Evolutionary conservation across 768 basidiomycete genomes (phyloP).

Genomic region (Lentinula boryana): DNA sequence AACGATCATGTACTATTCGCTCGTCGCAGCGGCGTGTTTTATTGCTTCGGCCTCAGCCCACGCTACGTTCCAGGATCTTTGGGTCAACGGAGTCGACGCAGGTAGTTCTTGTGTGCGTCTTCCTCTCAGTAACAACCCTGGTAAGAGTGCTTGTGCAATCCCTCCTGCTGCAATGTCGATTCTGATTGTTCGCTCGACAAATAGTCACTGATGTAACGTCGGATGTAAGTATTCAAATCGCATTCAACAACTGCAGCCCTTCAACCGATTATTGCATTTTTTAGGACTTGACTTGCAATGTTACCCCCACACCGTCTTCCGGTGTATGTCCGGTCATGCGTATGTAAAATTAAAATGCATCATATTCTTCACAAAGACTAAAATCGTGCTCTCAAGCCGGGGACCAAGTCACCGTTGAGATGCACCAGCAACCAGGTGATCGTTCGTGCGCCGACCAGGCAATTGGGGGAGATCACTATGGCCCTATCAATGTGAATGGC

Average conservation of each 20-base stretch:
- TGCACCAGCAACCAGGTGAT: conserved; percentile 46
- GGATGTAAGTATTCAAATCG: not conserved
- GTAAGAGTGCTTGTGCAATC: conserved; percentile 18
- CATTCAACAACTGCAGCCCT: not conserved
- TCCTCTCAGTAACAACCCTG: conserved; percentile 40
- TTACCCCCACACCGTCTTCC: conserved; percentile 21
- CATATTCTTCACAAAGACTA: no score
- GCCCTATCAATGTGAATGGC: conserved; percentile 32
- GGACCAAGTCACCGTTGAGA: conserved; percentile 42
- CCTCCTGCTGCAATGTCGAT: not conserved
- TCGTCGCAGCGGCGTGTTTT: not conserved
- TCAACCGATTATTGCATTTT: not conserved
- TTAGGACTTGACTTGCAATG: conserved; percentile 47
- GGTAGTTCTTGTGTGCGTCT: conserved; percentile 40
- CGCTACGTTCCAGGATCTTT: conserved; percentile 49
- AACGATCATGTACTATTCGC: conserved; percentile 4
- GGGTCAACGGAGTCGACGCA: conserved; percentile 45
- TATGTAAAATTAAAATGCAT: conserved; percentile 14
- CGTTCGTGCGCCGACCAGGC: conserved; percentile 40
- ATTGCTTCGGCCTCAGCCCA: conserved; percentile 31
- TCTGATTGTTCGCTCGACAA: not conserved
- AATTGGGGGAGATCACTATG: conserved; percentile 47
- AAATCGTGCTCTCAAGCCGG: conserved; percentile 25
- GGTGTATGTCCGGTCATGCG: conserved; percentile 37
- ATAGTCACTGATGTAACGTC: conserved; percentile 5